A percentile compares a stretch with the other conserved stretches of the same genome.
These are phyloP conservation scores for Mycena rebaudengoi DNA, from an alignment of 768 basidiomycete genomes.

Conservation along the genomic window DNA sequence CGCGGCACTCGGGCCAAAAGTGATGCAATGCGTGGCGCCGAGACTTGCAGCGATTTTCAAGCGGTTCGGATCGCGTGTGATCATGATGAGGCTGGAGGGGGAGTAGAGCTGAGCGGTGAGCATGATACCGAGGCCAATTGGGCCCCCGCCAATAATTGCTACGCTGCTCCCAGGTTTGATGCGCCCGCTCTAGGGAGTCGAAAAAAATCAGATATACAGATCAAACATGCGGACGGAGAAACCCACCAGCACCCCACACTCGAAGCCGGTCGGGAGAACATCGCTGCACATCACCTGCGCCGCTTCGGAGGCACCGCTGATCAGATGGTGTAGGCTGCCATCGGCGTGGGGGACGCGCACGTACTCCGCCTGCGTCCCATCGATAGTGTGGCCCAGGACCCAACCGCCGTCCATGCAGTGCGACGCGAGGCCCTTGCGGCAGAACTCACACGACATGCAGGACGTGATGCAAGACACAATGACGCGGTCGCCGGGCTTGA, in stretches of 20 bases:
- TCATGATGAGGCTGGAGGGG: constrained; percentile 27
- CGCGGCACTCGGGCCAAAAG: constrained; percentile 21
- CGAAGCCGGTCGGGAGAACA: constrained; percentile 32
- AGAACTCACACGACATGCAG: constrained; percentile 28
- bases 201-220: not conserved
- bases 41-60: constrained; percentile 18
- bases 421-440: constrained; percentile 26
- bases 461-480: constrained; percentile 28
- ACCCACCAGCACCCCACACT: constrained; percentile 31
- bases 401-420: constrained; percentile 33
- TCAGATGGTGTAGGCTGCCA: constrained; percentile 23
- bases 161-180: constrained; percentile 31
- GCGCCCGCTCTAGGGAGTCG: constrained; percentile 28
- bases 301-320: constrained; percentile 20
- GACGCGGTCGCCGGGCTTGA: constrained; percentile 40
- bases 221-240: not conserved
- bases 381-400: constrained; percentile 32
- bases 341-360: constrained; percentile 32
- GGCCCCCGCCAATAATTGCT: constrained; percentile 32
- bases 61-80: constrained; percentile 27
- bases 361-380: constrained; percentile 35
- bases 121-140: constrained; percentile 29
- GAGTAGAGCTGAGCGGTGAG: constrained; percentile 31
- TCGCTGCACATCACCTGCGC: constrained; percentile 33
- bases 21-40: constrained; percentile 31